Evolutionary conservation across 768 basidiomycete genomes (phyloP).

Genomic region (Scleroderma bovista): DNA sequence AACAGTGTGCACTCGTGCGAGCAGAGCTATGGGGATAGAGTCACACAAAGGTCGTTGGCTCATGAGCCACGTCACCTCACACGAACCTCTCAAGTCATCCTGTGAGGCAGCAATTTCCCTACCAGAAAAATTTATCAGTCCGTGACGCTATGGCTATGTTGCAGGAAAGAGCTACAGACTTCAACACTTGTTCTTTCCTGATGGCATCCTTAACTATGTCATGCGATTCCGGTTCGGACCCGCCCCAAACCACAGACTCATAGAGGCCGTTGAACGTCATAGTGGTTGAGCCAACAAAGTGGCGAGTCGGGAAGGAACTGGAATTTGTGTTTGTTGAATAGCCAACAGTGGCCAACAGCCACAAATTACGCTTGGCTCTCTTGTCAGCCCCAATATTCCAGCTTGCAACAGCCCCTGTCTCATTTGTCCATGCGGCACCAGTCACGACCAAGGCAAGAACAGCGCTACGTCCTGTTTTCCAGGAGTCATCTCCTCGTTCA

Average conservation of each 20-base stretch:
- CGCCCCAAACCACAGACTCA: conserved; percentile 48
- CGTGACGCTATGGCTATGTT: background rate
- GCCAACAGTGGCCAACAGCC: too few relatives aligned
- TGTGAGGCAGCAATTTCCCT: conserved; percentile 77
- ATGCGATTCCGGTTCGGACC: conserved; percentile 36
- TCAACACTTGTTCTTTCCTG: conserved; percentile 70
- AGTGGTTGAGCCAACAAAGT: too few relatives aligned
- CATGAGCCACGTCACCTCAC: background rate
- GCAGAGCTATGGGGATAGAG: conserved; percentile 43
- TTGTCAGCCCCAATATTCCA: too few relatives aligned
- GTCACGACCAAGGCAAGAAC: too few relatives aligned
- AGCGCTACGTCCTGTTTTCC: too few relatives aligned
- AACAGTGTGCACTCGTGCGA: conserved; percentile 59
- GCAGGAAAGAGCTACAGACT: conserved; percentile 40
- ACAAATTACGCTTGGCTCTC: too few relatives aligned
- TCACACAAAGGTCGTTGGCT: background rate
- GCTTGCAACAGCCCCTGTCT: too few relatives aligned
- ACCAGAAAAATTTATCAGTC: background rate
- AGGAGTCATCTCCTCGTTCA: too few relatives aligned
- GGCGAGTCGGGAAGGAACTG: too few relatives aligned
- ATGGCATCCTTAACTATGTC: conserved; percentile 75
- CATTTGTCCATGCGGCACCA: too few relatives aligned
- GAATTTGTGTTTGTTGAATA: too few relatives aligned
- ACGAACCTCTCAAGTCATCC: conserved; percentile 69
- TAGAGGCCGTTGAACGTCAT: conserved; percentile 45